Base-by-base conservation (phyloP, 805 yeast genomes). In the Kuraishia capsulata region DNA sequence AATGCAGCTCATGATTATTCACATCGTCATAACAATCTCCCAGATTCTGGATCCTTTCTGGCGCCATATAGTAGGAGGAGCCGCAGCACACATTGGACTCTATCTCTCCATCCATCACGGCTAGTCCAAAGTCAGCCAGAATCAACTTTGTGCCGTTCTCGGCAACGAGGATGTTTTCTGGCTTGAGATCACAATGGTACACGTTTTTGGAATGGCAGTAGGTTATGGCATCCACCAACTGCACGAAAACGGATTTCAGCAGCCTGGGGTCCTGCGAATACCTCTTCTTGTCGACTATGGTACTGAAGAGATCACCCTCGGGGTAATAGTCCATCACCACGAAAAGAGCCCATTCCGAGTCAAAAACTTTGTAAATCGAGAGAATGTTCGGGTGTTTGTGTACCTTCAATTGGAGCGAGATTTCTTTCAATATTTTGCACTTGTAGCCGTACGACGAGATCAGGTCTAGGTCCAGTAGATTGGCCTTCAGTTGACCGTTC, bases 181-280 rank as follows among this genome's bases (percentile, higher is more conserved):
- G 98, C 64, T 92, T 92, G 46, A 89, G 76, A 60, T 89, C 97
- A 54, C 97, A 84, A 56, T 89, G 97, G 56, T 79, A 90, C 28
- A 90, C 76, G n/a, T 83, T 81, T 44, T 73, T 75, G 2, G 81
- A 68, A 57, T 90, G 97, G 52, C 94, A 84, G 61, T 80, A 84
- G 44, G 76, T 74, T 38, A 89, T 71, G 3, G 89, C 96, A 44
- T 88, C 84, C 32, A 90, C 67, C 56, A 92, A 71, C 60, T 92
- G 97, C 31, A 71, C 51, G 50, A 83, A 81, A 45, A 72, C 81
- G 42, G 66, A 69, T 54, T 75, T 78, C 53, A 72, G 70, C 43
- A 64, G 53, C 13, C 51, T 51, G 5, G 76, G 77, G 42, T 74
- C 72, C 33, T 70, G 61, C 38, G 64, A 59, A 47, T 85, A 86